Conservation (phyloP, 1,284 basidiomycete species). For the Somion occarium region DNA sequence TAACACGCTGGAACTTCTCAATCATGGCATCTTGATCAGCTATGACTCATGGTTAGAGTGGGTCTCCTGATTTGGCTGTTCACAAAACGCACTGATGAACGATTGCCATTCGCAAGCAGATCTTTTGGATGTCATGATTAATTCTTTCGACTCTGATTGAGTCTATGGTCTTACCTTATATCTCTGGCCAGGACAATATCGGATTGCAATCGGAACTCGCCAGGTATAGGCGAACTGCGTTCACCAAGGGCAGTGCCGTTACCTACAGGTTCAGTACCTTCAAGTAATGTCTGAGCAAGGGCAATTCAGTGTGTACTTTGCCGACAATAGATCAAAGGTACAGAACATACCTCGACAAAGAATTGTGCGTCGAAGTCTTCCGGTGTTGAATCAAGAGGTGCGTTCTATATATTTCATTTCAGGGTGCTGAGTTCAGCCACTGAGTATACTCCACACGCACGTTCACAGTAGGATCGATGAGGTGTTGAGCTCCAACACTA, state of each 20-base stretch:
- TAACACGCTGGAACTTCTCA: slow-evolving; percentile 1
- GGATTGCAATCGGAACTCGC: slow-evolving; percentile 5
- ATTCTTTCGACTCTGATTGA: too few relatives aligned
- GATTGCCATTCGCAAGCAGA: slow-evolving; percentile 9
- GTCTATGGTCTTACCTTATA: not conserved
- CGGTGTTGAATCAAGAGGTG: slow-evolving; percentile 4
- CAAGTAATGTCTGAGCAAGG: slow-evolving; percentile 1
- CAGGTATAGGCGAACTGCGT: slow-evolving; percentile 1
- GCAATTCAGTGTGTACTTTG: too few relatives aligned
- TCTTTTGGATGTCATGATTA: not conserved
- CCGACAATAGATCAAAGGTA: not conserved
- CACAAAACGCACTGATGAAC: slow-evolving; percentile 3
- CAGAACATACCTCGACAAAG: slow-evolving; percentile 4
- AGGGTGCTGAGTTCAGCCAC: not conserved
- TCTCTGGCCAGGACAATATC: slow-evolving; percentile 3
- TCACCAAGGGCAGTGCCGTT: not conserved
- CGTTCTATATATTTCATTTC: not conserved
- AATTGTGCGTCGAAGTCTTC: slow-evolving; percentile 3
- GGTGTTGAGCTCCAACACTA: slow-evolving; percentile 3
- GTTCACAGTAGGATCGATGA: not conserved
- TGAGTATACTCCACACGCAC: slow-evolving; percentile 1
- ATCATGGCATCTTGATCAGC: slow-evolving; percentile 4
- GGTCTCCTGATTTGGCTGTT: not conserved
- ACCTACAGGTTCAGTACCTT: slow-evolving; percentile 1
- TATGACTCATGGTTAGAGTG: not conserved